These are phyloP conservation scores for Fonsecaea multimorphosa DNA, from an alignment of 2,329 filamentous ascomycete genomes.

Conservation along the genomic window DNA sequence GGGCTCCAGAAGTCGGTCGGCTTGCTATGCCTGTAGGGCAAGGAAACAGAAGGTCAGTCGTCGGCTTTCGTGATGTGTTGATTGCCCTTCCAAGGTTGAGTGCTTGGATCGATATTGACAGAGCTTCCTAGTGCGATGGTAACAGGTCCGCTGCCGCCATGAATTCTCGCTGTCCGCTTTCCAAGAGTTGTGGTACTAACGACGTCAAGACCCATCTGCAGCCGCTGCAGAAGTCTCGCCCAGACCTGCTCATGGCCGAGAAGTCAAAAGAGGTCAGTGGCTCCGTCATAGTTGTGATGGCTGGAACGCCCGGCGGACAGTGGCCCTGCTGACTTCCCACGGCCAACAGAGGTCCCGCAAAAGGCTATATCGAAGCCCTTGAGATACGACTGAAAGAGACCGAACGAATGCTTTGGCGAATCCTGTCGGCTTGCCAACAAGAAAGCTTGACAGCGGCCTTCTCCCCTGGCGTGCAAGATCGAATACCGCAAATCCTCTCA, in stretches of 20 bases:
- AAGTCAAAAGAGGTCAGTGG: constrained; percentile 46
- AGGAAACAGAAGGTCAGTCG: constrained; percentile 49
- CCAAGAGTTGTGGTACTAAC: constrained; percentile 8
- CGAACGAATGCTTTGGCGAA: constrained; percentile 46
- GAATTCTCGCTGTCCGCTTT: background rate
- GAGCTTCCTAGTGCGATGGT: constrained; percentile 44
- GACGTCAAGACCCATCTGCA: constrained; percentile 44
- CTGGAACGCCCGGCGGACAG: background rate
- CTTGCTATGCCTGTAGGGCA: constrained; percentile 48
- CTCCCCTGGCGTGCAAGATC: constrained; percentile 6
- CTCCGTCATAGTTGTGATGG: background rate
- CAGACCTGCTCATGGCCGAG: constrained; percentile 49
- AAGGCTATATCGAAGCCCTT: constrained; percentile 53
- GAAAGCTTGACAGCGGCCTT: constrained; percentile 40
- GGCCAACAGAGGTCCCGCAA: constrained; percentile 49
- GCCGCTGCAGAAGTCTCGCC: constrained; percentile 45
- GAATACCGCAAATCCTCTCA: constrained; percentile 9
- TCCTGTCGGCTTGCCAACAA: constrained; percentile 44
- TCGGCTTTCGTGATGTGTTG: background rate
- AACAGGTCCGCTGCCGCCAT: constrained; percentile 41
- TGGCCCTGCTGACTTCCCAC: background rate
- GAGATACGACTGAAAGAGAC: constrained; percentile 51
- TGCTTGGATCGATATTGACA: background rate
- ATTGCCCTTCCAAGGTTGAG: background rate
- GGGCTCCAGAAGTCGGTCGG: constrained; percentile 30